phyloP scores from a whole-genome alignment of 805 yeast species.

The Jamesozyma jinghongensis region DNA sequence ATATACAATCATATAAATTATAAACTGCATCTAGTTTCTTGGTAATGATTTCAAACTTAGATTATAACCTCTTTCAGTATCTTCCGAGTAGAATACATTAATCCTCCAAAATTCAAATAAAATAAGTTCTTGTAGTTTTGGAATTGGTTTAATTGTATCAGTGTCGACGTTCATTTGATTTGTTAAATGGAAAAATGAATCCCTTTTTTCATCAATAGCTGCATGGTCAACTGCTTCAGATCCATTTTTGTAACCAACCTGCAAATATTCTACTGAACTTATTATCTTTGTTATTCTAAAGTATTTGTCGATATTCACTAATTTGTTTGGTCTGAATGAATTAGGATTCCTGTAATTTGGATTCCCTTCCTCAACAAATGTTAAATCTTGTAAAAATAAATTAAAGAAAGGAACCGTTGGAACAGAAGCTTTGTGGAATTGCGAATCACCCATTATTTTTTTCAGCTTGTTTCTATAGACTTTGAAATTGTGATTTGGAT shows the following conservation, averaged over 20 bases:
- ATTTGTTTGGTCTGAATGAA: conserved; percentile 36
- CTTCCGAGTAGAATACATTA: conserved; percentile 47
- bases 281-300: conserved; percentile 56
- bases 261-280: conserved; percentile 59
- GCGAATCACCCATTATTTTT: conserved; percentile 39
- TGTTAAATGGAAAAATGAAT: conserved; percentile 22
- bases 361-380: conserved; percentile 78
- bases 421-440: conserved; percentile 28
- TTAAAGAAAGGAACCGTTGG: conserved; percentile 74
- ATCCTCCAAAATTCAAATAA: conserved; percentile 65
- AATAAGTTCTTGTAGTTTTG: conserved; percentile 41
- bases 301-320: conserved; percentile 68
- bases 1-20: neutral
- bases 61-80: conserved; percentile 65
- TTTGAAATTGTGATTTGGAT: conserved; percentile 64
- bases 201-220: conserved; percentile 7
- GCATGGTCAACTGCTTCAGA: neutral
- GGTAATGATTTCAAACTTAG: conserved; percentile 46
- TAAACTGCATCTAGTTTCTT: conserved; percentile 1
- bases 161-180: conserved; percentile 23
- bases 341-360: conserved; percentile 56
- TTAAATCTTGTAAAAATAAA: conserved; percentile 66
- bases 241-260: conserved; percentile 42
- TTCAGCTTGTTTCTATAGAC: conserved; percentile 58
- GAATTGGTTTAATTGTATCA: conserved; percentile 27